A percentile compares a stretch with the other conserved stretches of the same genome.
Evolutionary conservation across 1,284 basidiomycete genomes (phyloP).

Genomic region (Pholiota adiposa): DNA sequence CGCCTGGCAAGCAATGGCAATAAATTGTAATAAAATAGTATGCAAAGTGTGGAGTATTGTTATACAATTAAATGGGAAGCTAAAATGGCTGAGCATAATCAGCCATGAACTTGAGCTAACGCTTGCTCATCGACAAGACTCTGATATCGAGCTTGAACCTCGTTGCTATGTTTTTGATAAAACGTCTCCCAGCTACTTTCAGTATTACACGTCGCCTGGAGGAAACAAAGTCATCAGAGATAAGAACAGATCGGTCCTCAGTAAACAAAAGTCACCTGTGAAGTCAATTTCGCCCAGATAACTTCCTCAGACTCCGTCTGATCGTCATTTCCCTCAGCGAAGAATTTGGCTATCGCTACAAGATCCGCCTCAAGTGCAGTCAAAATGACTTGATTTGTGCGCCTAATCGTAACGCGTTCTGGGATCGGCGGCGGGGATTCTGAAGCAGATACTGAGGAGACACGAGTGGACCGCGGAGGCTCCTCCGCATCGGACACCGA

Average conservation of each 20-base stretch:
- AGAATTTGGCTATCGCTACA: slow-evolving; percentile 52
- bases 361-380: slow-evolving; percentile 43
- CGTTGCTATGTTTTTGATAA: slow-evolving; percentile 48
- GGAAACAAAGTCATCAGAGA: background rate
- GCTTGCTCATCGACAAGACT: slow-evolving; percentile 1
- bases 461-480: background rate
- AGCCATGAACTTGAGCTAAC: background rate
- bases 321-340: slow-evolving; percentile 46
- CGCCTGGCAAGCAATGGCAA: background rate
- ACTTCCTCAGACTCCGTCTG: slow-evolving; percentile 47
- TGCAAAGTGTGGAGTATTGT: background rate
- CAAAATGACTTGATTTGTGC: background rate
- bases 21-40: background rate
- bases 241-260: background rate
- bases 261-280: slow-evolving; percentile 33
- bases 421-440: too few relatives aligned
- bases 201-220: slow-evolving; percentile 51
- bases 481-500: slow-evolving; percentile 2
- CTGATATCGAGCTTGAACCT: slow-evolving; percentile 45
- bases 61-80: background rate
- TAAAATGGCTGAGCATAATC: background rate
- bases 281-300: slow-evolving; percentile 47
- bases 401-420: background rate
- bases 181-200: slow-evolving; percentile 58
- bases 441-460: background rate